These are phyloP conservation scores for Pythium phragmitis DNA, from an alignment of 352 stramenopile species.

Conservation along the genomic window DNA sequence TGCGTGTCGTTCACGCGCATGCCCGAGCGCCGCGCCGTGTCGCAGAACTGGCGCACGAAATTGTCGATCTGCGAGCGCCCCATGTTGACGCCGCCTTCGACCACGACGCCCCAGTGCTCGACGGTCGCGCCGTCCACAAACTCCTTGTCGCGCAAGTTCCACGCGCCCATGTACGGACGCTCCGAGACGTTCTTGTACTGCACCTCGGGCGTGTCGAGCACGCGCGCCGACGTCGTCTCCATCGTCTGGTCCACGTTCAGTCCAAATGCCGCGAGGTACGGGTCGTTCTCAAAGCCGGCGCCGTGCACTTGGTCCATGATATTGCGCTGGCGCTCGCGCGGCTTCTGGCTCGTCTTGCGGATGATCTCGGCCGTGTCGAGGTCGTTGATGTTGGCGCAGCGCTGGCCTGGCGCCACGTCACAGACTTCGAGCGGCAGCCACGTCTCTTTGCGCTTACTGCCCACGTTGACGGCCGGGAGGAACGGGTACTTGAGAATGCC, in stretches of 20 bases:
- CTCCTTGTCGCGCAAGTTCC: constrained; percentile 76
- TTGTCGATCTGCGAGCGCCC: constrained; percentile 26
- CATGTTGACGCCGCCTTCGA: constrained; percentile 21
- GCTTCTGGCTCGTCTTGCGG: constrained; percentile 51
- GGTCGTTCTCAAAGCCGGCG: constrained; percentile 72
- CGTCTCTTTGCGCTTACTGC: constrained; percentile 43
- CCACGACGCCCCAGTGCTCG: constrained; percentile 59
- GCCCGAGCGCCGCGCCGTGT: constrained; percentile 35
- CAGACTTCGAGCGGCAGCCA: constrained; percentile 87
- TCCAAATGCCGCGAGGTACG: constrained; percentile 59
- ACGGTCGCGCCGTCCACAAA: constrained; percentile 56
- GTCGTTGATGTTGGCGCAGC: constrained; percentile 74
- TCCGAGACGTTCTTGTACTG: constrained; percentile 66
- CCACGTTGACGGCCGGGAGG: constrained; percentile 72
- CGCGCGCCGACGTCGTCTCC: constrained; percentile 42
- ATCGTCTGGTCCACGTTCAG: constrained; percentile 56
- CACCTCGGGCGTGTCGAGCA: constrained; percentile 62
- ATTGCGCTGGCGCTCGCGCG: constrained; percentile 43
- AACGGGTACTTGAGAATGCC: constrained; percentile 52
- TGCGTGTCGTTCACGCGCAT: constrained; percentile 41
- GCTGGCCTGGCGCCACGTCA: constrained; percentile 64
- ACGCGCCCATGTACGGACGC: constrained; percentile 53
- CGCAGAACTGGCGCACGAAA: constrained; percentile 45
- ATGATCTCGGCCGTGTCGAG: constrained; percentile 86
- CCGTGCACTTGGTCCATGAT: constrained; percentile 62